Evolutionary conservation across 2,329 filamentous ascomycete species (phyloP).

Genomic region (Colletotrichum neosansevieriae): DNA sequence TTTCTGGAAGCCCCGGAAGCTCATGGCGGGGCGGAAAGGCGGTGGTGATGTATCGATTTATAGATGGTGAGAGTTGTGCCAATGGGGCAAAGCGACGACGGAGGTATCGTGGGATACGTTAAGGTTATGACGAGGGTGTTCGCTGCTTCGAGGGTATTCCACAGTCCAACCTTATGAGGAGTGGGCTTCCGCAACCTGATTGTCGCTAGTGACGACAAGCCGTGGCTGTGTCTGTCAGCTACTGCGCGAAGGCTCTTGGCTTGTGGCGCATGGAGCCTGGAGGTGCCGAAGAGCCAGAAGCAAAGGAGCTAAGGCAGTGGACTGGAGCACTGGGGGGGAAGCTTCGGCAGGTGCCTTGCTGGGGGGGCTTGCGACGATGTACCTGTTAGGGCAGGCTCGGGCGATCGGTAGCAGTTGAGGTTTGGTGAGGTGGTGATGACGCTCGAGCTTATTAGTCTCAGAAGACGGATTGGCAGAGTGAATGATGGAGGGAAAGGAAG

Average conservation of each 20-base stretch:
- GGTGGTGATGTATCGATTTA: constrained; percentile 35
- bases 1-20: constrained; percentile 97
- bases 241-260: constrained; percentile 32
- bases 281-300: constrained; percentile 27
- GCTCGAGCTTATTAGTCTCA: constrained; percentile 2
- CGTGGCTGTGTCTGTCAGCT: constrained; percentile 44
- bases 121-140: constrained; percentile 33
- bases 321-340: constrained; percentile 17
- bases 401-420: background rate
- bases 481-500: background rate
- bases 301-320: constrained; percentile 19
- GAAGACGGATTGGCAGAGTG: background rate
- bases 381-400: constrained; percentile 5
- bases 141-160: constrained; percentile 39
- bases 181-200: constrained; percentile 41
- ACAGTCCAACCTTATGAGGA: constrained; percentile 39
- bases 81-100: constrained; percentile 16
- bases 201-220: constrained; percentile 49
- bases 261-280: constrained; percentile 40
- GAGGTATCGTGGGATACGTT: constrained; percentile 16
- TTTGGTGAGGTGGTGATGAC: constrained; percentile 1
- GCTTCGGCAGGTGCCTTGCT: constrained; percentile 27
- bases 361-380: background rate
- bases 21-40: constrained; percentile 71
- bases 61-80: constrained; percentile 17